These are phyloP conservation scores for Cyberlindnera japonica DNA, from an alignment of 805 yeast genomes.

Conservation along the genomic window DNA sequence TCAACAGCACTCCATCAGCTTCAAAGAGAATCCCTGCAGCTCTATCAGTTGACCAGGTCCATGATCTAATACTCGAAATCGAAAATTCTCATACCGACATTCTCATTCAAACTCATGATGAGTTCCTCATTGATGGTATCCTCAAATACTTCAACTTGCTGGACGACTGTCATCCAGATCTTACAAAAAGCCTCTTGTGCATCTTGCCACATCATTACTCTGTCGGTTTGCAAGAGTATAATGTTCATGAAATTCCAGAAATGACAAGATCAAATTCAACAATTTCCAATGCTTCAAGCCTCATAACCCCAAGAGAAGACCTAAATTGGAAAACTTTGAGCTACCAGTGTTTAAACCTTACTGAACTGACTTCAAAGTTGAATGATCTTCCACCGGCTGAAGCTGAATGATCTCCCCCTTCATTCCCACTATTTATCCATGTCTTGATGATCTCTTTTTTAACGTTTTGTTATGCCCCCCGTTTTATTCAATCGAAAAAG, in stretches of 20 bases:
- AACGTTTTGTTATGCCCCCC: slow-evolving; percentile 5
- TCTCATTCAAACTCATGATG: slow-evolving; percentile 22
- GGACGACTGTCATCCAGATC: slow-evolving; percentile 15
- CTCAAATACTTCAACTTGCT: slow-evolving; percentile 22
- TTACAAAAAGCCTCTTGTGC: slow-evolving; percentile 18
- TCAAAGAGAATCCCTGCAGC: slow-evolving; percentile 4
- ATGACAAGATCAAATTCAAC: slow-evolving; percentile 25
- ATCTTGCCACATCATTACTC: slow-evolving; percentile 24
- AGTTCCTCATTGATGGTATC: slow-evolving; percentile 21
- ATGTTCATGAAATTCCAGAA: slow-evolving; percentile 20
- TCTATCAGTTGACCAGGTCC: slow-evolving; percentile 18
- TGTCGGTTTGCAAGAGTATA: slow-evolving; percentile 19
- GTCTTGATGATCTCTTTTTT: background rate
- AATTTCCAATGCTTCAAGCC: slow-evolving; percentile 10
- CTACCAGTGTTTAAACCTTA: slow-evolving; percentile 19
- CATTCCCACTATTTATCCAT: background rate
- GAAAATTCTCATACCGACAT: slow-evolving; percentile 17
- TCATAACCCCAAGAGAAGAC: slow-evolving; percentile 15
- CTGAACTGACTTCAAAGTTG: slow-evolving; percentile 20
- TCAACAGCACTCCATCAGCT: background rate
- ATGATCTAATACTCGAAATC: slow-evolving; percentile 22
- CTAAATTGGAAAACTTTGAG: slow-evolving; percentile 15
- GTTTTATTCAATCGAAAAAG: no score
- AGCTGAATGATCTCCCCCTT: background rate
- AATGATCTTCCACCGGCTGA: background rate